phyloP scores from a whole-genome alignment of 805 yeast species.

The Babjeviella inositovora region DNA sequence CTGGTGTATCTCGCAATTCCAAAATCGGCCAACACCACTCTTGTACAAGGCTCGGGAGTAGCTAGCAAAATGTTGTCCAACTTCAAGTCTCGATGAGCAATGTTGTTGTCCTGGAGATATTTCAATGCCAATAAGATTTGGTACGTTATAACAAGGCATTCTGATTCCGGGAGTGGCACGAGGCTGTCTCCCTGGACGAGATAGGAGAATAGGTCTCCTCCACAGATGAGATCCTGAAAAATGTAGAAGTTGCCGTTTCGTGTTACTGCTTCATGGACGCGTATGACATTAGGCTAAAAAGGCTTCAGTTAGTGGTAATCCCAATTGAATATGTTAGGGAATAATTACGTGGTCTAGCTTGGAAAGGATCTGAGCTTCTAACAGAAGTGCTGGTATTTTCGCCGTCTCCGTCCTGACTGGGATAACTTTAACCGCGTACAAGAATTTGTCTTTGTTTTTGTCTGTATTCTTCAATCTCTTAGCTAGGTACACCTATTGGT shows the following conservation, averaged over 20 bases:
- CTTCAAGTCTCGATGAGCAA: slow-evolving; percentile 56
- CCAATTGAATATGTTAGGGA: not conserved
- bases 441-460: slow-evolving; percentile 10
- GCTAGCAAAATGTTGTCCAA: slow-evolving; percentile 46
- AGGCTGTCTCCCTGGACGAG: slow-evolving; percentile 22
- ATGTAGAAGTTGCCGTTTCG: slow-evolving; percentile 17
- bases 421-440: slow-evolving; percentile 35
- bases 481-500: slow-evolving; percentile 13
- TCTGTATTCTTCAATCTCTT: no score
- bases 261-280: slow-evolving; percentile 17
- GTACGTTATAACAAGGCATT: slow-evolving; percentile 30
- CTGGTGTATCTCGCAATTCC: slow-evolving; percentile 23
- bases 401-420: slow-evolving; percentile 4
- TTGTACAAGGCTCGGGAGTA: slow-evolving; percentile 32
- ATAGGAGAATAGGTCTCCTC: slow-evolving; percentile 45
- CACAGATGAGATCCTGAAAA: slow-evolving; percentile 31
- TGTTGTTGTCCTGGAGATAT: slow-evolving; percentile 33
- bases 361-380: slow-evolving; percentile 25
- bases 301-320: slow-evolving; percentile 1
- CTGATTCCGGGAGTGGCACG: slow-evolving; percentile 32
- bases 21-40: slow-evolving; percentile 51
- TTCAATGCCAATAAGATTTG: slow-evolving; percentile 41
- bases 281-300: slow-evolving; percentile 29
- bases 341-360: slow-evolving; percentile 19
- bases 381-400: slow-evolving; percentile 10